Conservation (phyloP, 306 rosid genomes). For the Psophocarpus tetragonolobus region DNA sequence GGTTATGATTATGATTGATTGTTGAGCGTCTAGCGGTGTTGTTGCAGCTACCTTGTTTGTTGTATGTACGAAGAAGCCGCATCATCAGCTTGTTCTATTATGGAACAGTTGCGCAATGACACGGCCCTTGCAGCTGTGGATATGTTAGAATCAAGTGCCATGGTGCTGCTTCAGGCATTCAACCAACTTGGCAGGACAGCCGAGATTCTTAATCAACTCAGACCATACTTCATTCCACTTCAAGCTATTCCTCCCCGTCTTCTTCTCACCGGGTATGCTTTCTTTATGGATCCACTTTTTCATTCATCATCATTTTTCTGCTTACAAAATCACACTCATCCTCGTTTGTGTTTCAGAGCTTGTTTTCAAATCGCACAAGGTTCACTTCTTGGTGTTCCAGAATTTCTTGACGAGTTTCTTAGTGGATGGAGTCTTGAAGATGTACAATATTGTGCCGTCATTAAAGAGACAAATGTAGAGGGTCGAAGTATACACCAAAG, state of each 20-base stretch:
- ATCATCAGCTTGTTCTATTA: constrained; percentile 59
- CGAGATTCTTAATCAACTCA: constrained; percentile 62
- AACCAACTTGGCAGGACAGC: constrained; percentile 66
- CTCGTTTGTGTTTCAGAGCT: constrained; percentile 60
- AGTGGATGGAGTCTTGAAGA: constrained; percentile 63
- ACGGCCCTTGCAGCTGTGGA: constrained; percentile 36
- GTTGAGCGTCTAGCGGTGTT: too few relatives aligned
- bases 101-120: constrained; percentile 41
- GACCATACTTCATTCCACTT: constrained; percentile 37
- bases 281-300: too few relatives aligned
- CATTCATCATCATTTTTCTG: too few relatives aligned
- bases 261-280: constrained; percentile 69
- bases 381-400: constrained; percentile 38
- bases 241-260: constrained; percentile 62
- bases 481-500: constrained; percentile 12
- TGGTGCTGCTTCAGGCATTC: constrained; percentile 79
- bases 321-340: too few relatives aligned
- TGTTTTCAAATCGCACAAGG: constrained; percentile 65
- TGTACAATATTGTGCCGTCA: constrained; percentile 47
- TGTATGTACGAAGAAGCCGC: constrained; percentile 70
- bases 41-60: constrained; percentile 77
- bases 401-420: constrained; percentile 70
- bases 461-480: constrained; percentile 41
- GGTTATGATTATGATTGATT: too few relatives aligned
- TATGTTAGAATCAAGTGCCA: constrained; percentile 65